Base-by-base conservation (phyloP, 345 rosid genomes). In the Brassica juncea region DNA sequence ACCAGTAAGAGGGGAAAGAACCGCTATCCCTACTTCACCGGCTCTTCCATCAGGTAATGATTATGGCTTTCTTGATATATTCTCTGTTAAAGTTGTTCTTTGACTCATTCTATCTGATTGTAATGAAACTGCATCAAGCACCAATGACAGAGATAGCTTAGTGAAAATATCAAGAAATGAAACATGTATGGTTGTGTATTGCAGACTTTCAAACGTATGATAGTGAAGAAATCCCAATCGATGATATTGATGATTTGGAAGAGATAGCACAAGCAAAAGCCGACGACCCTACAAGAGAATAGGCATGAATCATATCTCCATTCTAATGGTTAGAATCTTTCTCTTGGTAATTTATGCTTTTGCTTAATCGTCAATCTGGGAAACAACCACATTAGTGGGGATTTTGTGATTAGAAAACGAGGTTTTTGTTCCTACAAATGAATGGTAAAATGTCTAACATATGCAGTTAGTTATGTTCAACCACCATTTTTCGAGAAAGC, bases 191-290 rank as follows among this genome's bases (percentile, higher is more conserved):
- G 60, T 54, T 75, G 66, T 63, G 58, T 71, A 58, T 71, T 82
- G 39, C 77, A 88, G 94, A 85, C 74, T 52, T 77, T 23, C 4
- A 37, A 28, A 78, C 31, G 30, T 59, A 65, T 65, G 73, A 92
- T 84, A 83, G 80, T 47, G 90, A 92, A 82, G 97, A 87, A 73
- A 94, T 91, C 74, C 94, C 88, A 9, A 63, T 94, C 27, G 94
- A 91, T 66, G 99, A 91, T 79, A 82, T 77, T 72, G 97, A 92
- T 76, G 95, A 91, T 58, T 30, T 73, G 47, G 97, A 89, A 76
- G 96, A 89, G 78, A 74, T 49, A 39, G 80, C 37, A 2, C 91
- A 87, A 37, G 83, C 49, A 31, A 76, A 79, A 68, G 82, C 54
- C 49, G 75, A 42, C 16, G 81, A 85, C 15, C 58, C 75, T 3